These are phyloP conservation scores for Talaromyces sp. DNA, from an alignment of 2,329 filamentous ascomycete genomes.

Conservation along the genomic window DNA sequence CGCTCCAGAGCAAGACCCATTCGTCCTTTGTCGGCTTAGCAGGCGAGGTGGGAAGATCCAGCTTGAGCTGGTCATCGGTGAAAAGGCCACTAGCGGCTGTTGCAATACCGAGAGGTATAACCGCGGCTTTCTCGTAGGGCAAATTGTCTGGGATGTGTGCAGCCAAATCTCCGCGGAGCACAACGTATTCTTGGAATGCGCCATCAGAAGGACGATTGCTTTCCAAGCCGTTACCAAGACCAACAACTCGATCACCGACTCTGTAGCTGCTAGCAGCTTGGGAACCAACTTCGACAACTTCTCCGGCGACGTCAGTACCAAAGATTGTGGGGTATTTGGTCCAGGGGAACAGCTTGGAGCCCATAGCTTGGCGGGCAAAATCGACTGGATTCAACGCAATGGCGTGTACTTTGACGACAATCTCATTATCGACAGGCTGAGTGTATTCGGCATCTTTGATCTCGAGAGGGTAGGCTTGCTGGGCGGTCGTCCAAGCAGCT, in stretches of 20 bases:
- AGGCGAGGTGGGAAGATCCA: slow-evolving; percentile 18
- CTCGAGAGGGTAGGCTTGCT: slow-evolving; percentile 19
- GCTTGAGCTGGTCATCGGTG: slow-evolving; percentile 22
- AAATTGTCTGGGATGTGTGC: slow-evolving; percentile 25
- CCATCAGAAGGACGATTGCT: slow-evolving; percentile 19
- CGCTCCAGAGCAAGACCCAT: slow-evolving; percentile 50
- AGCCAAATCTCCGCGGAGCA: slow-evolving; percentile 20
- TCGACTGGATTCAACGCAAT: slow-evolving; percentile 32
- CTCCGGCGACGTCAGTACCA: slow-evolving; percentile 29
- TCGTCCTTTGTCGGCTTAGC: slow-evolving; percentile 25
- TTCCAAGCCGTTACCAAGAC: slow-evolving; percentile 20
- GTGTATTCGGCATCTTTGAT: slow-evolving; percentile 20
- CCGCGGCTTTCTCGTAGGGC: slow-evolving; percentile 26
- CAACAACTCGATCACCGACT: slow-evolving; percentile 29
- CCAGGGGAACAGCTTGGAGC: slow-evolving; percentile 23
- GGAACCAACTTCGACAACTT: slow-evolving; percentile 28
- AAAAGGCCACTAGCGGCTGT: slow-evolving; percentile 28
- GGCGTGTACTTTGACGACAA: slow-evolving; percentile 24
- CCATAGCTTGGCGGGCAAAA: slow-evolving; percentile 28
- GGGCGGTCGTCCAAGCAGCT: slow-evolving; percentile 23
- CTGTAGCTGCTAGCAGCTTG: slow-evolving; percentile 25
- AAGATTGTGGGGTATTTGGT: slow-evolving; percentile 23
- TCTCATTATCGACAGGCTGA: slow-evolving; percentile 19
- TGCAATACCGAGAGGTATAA: slow-evolving; percentile 28
- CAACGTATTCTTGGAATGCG: slow-evolving; percentile 29